Evolutionary conservation across 2,329 filamentous ascomycete species (phyloP).

Genomic region (Trichoderma sp.): DNA sequence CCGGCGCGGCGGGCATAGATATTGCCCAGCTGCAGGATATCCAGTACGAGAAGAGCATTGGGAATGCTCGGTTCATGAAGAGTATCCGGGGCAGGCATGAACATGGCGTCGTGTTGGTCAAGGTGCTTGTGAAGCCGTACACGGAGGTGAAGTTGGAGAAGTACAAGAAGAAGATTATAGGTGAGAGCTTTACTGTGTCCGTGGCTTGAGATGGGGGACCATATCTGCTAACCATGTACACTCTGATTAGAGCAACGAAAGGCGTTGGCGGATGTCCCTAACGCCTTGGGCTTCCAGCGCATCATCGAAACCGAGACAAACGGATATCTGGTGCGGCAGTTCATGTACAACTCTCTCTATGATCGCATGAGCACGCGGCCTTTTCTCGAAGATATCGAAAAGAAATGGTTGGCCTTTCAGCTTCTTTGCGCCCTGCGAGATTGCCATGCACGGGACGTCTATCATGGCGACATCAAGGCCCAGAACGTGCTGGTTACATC

Average conservation of each 20-base stretch:
- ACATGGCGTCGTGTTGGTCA: constrained; percentile 89
- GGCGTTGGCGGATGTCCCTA: constrained; percentile 78
- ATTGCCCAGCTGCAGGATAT: constrained; percentile 88
- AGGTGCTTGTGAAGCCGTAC: constrained; percentile 92
- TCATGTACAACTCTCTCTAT: constrained; percentile 94
- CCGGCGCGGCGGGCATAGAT: constrained; percentile 90
- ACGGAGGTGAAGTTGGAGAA: constrained; percentile 75
- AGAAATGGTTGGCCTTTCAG: constrained; percentile 98
- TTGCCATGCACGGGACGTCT: constrained; percentile 84
- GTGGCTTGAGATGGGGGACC: background rate
- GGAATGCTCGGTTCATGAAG: constrained; percentile 93
- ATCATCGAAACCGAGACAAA: constrained; percentile 89
- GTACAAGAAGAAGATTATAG: constrained; percentile 75
- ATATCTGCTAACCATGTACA: background rate
- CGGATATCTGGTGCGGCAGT: constrained; percentile 92
- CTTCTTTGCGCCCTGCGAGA: constrained; percentile 89
- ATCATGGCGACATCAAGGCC: constrained; percentile 97
- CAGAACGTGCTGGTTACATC: constrained; percentile 97
- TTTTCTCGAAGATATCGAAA: constrained; percentile 95
- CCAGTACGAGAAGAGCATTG: constrained; percentile 88
- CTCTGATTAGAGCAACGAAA: constrained; percentile 69
- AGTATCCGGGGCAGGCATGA: constrained; percentile 87
- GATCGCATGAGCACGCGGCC: constrained; percentile 95
- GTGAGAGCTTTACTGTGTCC: constrained; percentile 53
- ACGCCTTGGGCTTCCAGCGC: constrained; percentile 86